These are phyloP conservation scores for Aureobasidium sp. DNA, from an alignment of 2,329 filamentous ascomycete genomes.

Conservation along the genomic window DNA sequence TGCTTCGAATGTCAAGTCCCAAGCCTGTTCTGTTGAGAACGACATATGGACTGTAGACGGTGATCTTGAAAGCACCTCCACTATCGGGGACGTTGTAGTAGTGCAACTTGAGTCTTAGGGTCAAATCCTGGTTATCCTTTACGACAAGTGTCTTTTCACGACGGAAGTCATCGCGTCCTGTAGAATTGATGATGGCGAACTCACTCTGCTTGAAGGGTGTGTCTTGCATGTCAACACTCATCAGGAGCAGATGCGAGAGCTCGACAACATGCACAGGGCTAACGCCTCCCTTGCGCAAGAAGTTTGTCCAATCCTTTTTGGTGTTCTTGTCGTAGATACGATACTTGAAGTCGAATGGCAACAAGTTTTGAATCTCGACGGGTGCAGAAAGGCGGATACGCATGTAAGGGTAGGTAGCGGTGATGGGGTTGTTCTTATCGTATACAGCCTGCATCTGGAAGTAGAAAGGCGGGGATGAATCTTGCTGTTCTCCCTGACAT, in stretches of 20 bases:
- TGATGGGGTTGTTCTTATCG: conserved; percentile 75
- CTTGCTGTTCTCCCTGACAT: conserved; percentile 77
- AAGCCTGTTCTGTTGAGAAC: conserved; percentile 92
- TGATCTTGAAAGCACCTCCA: conserved; percentile 92
- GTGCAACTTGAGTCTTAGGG: conserved; percentile 75
- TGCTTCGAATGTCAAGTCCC: conserved; percentile 77
- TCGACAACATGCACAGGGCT: conserved; percentile 97
- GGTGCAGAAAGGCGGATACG: conserved; percentile 83
- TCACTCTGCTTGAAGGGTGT: conserved; percentile 91
- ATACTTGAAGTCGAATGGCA: conserved; percentile 99
- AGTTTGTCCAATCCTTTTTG: conserved; percentile 98
- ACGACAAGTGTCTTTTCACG: conserved; percentile 71
- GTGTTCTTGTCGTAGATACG: conserved; percentile 98
- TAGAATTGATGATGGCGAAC: conserved; percentile 93
- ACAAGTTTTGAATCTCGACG: conserved; percentile 84
- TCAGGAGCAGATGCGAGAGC: conserved; percentile 80
- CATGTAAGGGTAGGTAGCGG: conserved; percentile 87
- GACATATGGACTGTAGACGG: conserved; percentile 89
- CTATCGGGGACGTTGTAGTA: conserved; percentile 87
- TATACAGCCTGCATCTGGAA: conserved; percentile 89
- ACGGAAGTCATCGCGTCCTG: conserved; percentile 76
- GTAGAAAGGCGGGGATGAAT: conserved; percentile 75
- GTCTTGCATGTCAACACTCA: conserved; percentile 95
- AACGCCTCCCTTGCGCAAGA: conserved; percentile 88
- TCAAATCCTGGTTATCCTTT: conserved; percentile 74